A percentile compares a stretch with the other conserved stretches of the same genome.
Evolutionary conservation across 805 yeast genomes (phyloP).

Genomic region (Saturnispora mendoncae): DNA sequence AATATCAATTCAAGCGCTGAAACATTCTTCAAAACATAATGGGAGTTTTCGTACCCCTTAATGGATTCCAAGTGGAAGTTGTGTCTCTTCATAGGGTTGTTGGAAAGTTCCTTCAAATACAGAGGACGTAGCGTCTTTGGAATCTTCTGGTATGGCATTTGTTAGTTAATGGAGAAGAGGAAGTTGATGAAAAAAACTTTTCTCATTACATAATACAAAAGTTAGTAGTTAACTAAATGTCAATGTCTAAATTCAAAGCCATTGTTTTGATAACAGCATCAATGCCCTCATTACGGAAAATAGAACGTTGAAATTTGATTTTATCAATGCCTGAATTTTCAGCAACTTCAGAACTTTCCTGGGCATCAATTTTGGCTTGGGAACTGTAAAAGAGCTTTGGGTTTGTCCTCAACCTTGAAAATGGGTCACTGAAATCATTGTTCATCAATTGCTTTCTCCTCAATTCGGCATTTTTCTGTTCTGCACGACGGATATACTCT

Average conservation of each 20-base stretch:
- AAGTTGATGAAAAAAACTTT: background rate
- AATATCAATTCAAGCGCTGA: slow-evolving; percentile 44
- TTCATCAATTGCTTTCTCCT: slow-evolving; percentile 38
- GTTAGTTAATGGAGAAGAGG: background rate
- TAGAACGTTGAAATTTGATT: background rate
- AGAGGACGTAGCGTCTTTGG: slow-evolving; percentile 20
- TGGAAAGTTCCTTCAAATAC: slow-evolving; percentile 30
- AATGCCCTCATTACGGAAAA: slow-evolving; percentile 21
- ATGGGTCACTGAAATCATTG: slow-evolving; percentile 56
- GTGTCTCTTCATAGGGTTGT: slow-evolving; percentile 38
- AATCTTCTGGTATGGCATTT: slow-evolving; percentile 19
- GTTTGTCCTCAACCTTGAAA: slow-evolving; percentile 79
- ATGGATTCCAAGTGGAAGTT: slow-evolving; percentile 41
- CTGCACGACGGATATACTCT: slow-evolving; percentile 71
- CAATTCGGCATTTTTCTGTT: slow-evolving; percentile 49
- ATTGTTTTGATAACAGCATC: slow-evolving; percentile 26
- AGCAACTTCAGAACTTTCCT: slow-evolving; percentile 35
- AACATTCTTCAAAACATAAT: slow-evolving; percentile 29
- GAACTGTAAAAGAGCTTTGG: slow-evolving; percentile 72
- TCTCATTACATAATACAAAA: background rate
- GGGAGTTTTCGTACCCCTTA: slow-evolving; percentile 39
- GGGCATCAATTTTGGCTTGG: slow-evolving; percentile 30
- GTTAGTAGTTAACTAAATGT: slow-evolving; percentile 2
- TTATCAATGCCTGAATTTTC: slow-evolving; percentile 29
- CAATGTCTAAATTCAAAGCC: slow-evolving; percentile 23